Evolutionary conservation across 768 basidiomycete genomes (phyloP), one percentile per base, ranked within the genome.

Genomic region (Tricholoma sp.): DNA sequence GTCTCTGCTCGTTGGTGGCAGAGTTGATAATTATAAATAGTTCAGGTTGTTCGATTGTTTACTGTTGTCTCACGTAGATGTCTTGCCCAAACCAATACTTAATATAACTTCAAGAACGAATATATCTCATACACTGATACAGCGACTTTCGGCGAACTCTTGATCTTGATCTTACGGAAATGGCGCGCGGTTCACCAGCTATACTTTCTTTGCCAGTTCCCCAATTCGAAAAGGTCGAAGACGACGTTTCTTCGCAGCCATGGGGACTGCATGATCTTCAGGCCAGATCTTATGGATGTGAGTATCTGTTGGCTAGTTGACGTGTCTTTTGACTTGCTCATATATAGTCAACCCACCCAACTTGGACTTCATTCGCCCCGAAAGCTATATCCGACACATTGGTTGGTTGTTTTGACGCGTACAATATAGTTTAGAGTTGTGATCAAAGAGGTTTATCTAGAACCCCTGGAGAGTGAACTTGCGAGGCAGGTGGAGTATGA

Each of bases 401-500:
- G 94, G 93, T 92, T 63, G 41, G 82, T 66, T 28, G 37, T 29
- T 33, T 24, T 36, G 20, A 15, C 29, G 36, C 31, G 24, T 54
- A 11, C 29, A 34, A 31, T 47, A 53, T 33, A 42, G 54, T 52
- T 65, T 57, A 12, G 28, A 42, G 18, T 56, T 56, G 55, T 24
- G 24, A 24, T 54, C n/a, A 44, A 37, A 55, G 17, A 39, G 13
- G 31, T n/a, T 53, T 33, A 48, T 48, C 20, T 65, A 92, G 94
- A 97, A 65, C 96, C 96, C 0, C 76, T 97, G 61, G 96, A 99
- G 68, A 85, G 83, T 48, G 97, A 99, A 61, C 82, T 98, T 15
- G 88, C 89, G 6, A 82, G 84, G 37, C 94, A 96, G 62, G 96
- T 99, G 20, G 97, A 98, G 70, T 99, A 99, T 76, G 97, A 98